Conservation (phyloP, 164 flowering plant species). For the Piper betle region DNA sequence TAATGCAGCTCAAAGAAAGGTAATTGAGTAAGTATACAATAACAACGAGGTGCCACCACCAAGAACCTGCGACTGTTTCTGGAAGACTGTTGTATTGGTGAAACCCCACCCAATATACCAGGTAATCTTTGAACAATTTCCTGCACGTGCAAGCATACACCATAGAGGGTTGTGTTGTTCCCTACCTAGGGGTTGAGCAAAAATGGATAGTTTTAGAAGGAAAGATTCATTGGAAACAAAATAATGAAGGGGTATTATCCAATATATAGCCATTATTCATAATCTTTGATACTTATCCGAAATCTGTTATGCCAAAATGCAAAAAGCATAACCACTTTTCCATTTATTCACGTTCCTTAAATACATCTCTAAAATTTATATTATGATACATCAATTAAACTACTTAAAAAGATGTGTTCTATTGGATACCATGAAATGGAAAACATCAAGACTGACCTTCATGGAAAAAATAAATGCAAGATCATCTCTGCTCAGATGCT, state of each 20-base stretch:
- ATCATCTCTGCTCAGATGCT: slow-evolving; percentile 78
- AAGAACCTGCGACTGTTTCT: slow-evolving; percentile 47
- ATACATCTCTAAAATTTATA: too few relatives aligned
- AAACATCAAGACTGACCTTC: slow-evolving; percentile 33
- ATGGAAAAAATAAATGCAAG: slow-evolving; percentile 73
- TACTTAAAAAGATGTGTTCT: not conserved
- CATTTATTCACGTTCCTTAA: too few relatives aligned
- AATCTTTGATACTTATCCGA: too few relatives aligned
- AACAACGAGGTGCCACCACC: slow-evolving; percentile 95
- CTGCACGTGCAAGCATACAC: slow-evolving; percentile 82
- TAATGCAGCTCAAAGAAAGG: slow-evolving; percentile 93
- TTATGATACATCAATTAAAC: not conserved
- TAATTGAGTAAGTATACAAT: slow-evolving; percentile 76
- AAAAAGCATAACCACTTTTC: too few relatives aligned
- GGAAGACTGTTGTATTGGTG: slow-evolving; percentile 41
- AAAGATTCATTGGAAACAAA: too few relatives aligned
- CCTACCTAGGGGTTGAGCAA: slow-evolving; percentile 41
- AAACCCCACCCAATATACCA: slow-evolving; percentile 35
- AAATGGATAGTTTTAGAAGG: too few relatives aligned
- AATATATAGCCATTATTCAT: too few relatives aligned
- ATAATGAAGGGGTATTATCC: too few relatives aligned
- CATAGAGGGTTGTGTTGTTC: slow-evolving; percentile 76
- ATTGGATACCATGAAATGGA: not conserved
- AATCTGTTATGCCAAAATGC: too few relatives aligned
- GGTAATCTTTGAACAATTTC: slow-evolving; percentile 91